Percentiles rank a stretch among this genome's conserved stretches.
phyloP scores from a whole-genome alignment of 2,329 filamentous ascomycete species.

The Fusarium odoratissimum region DNA sequence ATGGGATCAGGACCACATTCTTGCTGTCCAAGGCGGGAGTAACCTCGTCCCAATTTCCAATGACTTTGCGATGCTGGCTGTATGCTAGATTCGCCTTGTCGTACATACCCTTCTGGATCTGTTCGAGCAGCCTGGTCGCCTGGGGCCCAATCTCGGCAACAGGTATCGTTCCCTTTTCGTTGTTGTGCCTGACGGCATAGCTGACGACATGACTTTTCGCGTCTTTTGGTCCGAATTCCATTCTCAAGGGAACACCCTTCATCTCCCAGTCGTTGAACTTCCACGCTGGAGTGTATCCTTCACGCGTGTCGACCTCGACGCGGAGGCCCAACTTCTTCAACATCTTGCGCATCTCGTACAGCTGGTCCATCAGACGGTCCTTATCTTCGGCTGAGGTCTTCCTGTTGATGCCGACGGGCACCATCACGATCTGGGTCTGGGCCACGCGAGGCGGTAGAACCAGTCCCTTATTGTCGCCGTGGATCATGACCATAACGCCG shows the following conservation, averaged over 20 bases:
- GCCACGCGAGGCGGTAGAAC: slow-evolving; percentile 92
- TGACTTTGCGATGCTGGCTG: slow-evolving; percentile 80
- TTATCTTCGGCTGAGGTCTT: slow-evolving; percentile 85
- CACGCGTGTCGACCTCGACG: slow-evolving; percentile 83
- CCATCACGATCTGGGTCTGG: slow-evolving; percentile 85
- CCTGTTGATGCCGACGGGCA: slow-evolving; percentile 92
- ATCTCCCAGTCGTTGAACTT: slow-evolving; percentile 99
- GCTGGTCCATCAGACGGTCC: slow-evolving; percentile 72
- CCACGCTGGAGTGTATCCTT: slow-evolving; percentile 93
- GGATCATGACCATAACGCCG: slow-evolving; percentile 98
- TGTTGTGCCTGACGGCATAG: slow-evolving; percentile 86
- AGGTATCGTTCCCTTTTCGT: slow-evolving; percentile 82
- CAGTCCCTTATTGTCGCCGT: slow-evolving; percentile 94
- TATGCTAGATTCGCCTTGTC: slow-evolving; percentile 76
- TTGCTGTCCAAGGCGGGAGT: slow-evolving; percentile 89
- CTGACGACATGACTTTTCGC: slow-evolving; percentile 86
- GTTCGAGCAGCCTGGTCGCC: slow-evolving; percentile 85
- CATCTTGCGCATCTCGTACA: slow-evolving; percentile 75
- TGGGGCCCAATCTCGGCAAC: slow-evolving; percentile 78
- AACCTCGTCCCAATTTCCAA: slow-evolving; percentile 92
- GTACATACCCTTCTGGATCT: slow-evolving; percentile 87
- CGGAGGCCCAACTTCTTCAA: slow-evolving; percentile 83
- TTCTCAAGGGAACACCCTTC: slow-evolving; percentile 90
- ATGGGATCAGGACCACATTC: slow-evolving; percentile 92
- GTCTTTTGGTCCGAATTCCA: slow-evolving; percentile 97